Conservation (phyloP, 2,329 filamentous ascomycete species). For the Cercospora zeina region DNA sequence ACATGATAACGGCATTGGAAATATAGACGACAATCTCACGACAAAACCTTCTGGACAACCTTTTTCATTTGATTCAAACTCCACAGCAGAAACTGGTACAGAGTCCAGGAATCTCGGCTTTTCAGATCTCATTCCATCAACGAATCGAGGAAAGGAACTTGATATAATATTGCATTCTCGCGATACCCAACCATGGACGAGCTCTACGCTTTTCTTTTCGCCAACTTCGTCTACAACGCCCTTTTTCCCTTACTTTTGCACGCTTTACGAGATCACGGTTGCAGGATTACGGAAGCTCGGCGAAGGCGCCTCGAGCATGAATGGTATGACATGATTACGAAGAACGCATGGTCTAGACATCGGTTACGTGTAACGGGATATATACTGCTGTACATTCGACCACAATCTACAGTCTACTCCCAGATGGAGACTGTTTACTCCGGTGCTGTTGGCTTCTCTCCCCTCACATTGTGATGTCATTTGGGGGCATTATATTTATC, state of each 20-base stretch:
- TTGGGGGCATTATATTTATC: conserved; percentile 74
- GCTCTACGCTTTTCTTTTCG: conserved; percentile 14
- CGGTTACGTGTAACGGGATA: conserved; percentile 6
- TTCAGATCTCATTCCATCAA: conserved; percentile 2
- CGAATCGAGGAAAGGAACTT: neutral
- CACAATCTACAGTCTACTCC: neutral
- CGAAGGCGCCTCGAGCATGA: conserved; percentile 21
- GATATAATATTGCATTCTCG: conserved; percentile 26
- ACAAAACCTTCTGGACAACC: conserved; percentile 17
- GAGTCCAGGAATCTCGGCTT: conserved; percentile 18
- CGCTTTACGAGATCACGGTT: neutral
- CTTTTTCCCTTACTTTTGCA: neutral
- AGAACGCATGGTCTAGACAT: conserved; percentile 1
- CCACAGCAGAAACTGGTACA: conserved; percentile 28
- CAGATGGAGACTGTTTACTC: neutral
- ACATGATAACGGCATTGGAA: conserved; percentile 20
- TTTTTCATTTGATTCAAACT: conserved; percentile 17
- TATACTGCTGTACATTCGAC: conserved; percentile 14
- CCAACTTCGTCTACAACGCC: conserved; percentile 1
- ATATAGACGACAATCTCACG: conserved; percentile 24
- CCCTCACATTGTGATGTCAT: conserved; percentile 18
- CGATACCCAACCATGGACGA: conserved; percentile 25
- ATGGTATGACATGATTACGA: conserved; percentile 11
- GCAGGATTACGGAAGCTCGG: conserved; percentile 11
- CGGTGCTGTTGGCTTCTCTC: neutral